These are phyloP conservation scores for Rhynchosporium secalis DNA, from an alignment of 2,329 filamentous ascomycete species.

Conservation along the genomic window DNA sequence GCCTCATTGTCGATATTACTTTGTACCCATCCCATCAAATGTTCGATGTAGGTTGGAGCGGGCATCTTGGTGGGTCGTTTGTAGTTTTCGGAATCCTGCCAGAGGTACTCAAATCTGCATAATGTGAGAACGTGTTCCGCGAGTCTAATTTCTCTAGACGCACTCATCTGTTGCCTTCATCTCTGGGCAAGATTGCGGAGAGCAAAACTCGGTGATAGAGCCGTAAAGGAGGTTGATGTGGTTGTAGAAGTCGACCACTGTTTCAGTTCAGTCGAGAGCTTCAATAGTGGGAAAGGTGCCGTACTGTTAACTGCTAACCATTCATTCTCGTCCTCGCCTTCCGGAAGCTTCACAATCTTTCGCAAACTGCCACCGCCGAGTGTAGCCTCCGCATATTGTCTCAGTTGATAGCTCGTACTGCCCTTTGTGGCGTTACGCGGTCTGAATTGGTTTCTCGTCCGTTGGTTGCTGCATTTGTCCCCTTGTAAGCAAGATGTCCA, in stretches of 20 bases:
- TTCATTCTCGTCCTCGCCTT: conserved; percentile 96
- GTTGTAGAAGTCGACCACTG: conserved; percentile 99
- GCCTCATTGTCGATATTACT: conserved; percentile 92
- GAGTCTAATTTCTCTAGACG: conserved; percentile 34
- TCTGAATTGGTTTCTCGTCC: conserved; percentile 87
- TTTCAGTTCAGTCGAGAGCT: conserved; percentile 34
- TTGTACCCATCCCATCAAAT: conserved; percentile 96
- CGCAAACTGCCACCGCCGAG: conserved; percentile 90
- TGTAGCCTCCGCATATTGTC: conserved; percentile 97
- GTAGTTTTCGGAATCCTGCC: conserved; percentile 94
- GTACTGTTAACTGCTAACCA: conserved; percentile 97
- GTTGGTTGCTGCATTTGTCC: conserved; percentile 66
- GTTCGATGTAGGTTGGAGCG: conserved; percentile 95
- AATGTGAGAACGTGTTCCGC: conserved; percentile 15
- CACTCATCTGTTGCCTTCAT: conserved; percentile 99
- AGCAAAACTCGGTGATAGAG: conserved; percentile 98
- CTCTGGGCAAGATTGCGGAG: conserved; percentile 92
- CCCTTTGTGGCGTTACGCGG: conserved; percentile 82
- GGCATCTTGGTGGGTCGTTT: conserved; percentile 98
- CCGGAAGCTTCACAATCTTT: conserved; percentile 94
- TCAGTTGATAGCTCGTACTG: conserved; percentile 87
- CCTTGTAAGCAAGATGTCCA: conserved; percentile 42
- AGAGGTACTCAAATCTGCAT: conserved; percentile 90
- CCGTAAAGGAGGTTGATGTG: conserved; percentile 99
- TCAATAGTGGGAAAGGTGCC: conserved; percentile 34